Conservation (phyloP, 2,329 filamentous ascomycete genomes). For the Calcarisporium arbuscula region DNA sequence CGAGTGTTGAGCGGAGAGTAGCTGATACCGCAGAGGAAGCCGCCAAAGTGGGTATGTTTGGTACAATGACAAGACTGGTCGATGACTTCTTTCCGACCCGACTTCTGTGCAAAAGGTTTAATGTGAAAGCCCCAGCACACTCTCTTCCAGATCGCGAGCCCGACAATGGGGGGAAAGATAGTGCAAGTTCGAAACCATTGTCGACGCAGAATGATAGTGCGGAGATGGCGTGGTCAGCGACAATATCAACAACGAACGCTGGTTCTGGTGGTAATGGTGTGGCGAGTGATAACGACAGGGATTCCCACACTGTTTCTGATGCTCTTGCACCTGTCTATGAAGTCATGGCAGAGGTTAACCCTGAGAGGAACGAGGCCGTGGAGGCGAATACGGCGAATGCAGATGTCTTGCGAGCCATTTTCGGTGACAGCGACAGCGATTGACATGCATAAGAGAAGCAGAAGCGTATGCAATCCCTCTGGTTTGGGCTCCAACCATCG, state of each 20-base stretch:
- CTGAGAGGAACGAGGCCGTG: constrained; percentile 60
- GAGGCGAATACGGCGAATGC: constrained; percentile 70
- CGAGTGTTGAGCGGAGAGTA: constrained; percentile 25
- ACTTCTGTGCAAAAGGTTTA: constrained; percentile 90
- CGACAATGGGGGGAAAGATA: too few species aligned
- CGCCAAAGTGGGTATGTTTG: constrained; percentile 88
- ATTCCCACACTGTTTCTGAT: constrained; percentile 1
- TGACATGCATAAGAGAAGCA: neutral
- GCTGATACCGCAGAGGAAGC: constrained; percentile 76
- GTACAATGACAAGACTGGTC: constrained; percentile 70
- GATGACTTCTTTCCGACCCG: constrained; percentile 73
- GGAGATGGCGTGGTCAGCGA: neutral
- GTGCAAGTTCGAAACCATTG: too few species aligned
- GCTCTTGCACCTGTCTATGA: neutral
- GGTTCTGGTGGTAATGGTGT: too few species aligned
- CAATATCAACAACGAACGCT: neutral
- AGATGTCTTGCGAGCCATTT: constrained; percentile 85
- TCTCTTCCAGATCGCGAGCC: constrained; percentile 47
- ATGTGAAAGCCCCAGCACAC: constrained; percentile 70
- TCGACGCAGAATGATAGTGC: too few species aligned
- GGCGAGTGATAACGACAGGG: too few species aligned
- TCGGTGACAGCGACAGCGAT: constrained; percentile 79
- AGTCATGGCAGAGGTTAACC: constrained; percentile 36
- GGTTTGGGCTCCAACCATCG: too few species aligned
- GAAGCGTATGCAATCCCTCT: too few species aligned